Percentiles rank a stretch among this genome's conserved stretches.
Conservation (phyloP, 495 filamentous ascomycete species). For the Hyaloscypha bicolor region DNA sequence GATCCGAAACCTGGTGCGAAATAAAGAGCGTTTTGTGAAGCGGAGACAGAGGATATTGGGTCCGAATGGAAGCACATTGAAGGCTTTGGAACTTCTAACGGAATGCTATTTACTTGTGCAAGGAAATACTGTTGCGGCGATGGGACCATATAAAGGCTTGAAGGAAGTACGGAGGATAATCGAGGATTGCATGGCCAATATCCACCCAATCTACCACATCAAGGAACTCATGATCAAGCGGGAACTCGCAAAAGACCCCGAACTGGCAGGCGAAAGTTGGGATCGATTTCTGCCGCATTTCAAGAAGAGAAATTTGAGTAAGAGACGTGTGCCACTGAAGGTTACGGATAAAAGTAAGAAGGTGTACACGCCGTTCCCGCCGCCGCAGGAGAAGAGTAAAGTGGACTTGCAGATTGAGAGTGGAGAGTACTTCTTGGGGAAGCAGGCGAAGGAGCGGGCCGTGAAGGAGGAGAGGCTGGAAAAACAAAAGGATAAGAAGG, state of each 20-base stretch:
- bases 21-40: conserved; percentile 98
- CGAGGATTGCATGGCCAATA: conserved; percentile 95
- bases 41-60: conserved; percentile 90
- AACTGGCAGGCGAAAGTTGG: conserved; percentile 86
- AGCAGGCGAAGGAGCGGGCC: conserved; percentile 85
- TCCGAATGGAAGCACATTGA: conserved; percentile 79
- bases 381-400: conserved; percentile 70
- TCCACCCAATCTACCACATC: conserved; percentile 91
- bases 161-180: conserved; percentile 91
- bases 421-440: conserved; percentile 93
- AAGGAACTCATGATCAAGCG: conserved; percentile 99
- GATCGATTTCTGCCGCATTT: conserved; percentile 96
- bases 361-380: conserved; percentile 79
- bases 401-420: conserved; percentile 97
- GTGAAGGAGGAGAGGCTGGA: conserved; percentile 77
- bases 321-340: conserved; percentile 79
- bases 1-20: conserved; percentile 83
- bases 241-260: conserved; percentile 94
- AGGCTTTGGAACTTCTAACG: conserved; percentile 94
- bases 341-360: conserved; percentile 95
- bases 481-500: conserved; percentile 79
- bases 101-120: conserved; percentile 94
- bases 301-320: conserved; percentile 91
- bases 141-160: conserved; percentile 89
- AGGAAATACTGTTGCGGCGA: conserved; percentile 90